phyloP scores from a whole-genome alignment of 495 filamentous ascomycete genomes.

The Saxophila tyrrhenica region DNA sequence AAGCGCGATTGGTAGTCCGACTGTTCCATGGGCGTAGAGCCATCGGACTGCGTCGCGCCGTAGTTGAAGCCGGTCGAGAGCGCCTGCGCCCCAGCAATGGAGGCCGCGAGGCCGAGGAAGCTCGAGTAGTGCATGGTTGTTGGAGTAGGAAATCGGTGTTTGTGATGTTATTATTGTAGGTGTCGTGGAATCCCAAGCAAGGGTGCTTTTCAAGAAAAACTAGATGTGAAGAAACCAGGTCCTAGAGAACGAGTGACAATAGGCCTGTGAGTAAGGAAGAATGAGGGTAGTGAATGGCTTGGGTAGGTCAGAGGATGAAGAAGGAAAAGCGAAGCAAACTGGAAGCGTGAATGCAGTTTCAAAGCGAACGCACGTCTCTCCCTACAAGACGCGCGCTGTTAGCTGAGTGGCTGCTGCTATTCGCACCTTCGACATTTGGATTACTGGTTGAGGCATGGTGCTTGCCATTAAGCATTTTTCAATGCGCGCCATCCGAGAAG shows the following conservation, averaged over 20 bases:
- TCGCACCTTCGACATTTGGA: background rate
- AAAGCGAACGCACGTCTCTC: background rate
- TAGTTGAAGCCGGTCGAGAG: conserved; percentile 74
- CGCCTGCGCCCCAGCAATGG: conserved; percentile 16
- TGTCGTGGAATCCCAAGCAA: background rate
- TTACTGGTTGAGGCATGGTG: background rate
- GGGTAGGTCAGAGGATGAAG: background rate
- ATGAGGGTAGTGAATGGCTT: background rate
- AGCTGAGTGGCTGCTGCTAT: background rate
- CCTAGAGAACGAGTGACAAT: background rate
- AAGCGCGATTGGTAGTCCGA: conserved; percentile 62
- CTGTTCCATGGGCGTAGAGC: conserved; percentile 45
- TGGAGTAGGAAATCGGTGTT: background rate
- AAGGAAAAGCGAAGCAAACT: background rate
- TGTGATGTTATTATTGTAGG: background rate
- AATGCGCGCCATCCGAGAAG: too few relatives aligned
- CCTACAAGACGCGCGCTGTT: background rate
- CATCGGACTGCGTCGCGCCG: conserved; percentile 51
- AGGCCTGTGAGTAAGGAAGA: background rate
- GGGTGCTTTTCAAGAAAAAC: background rate
- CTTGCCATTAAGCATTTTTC: background rate
- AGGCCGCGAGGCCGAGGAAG: conserved; percentile 18
- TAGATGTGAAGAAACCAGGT: background rate
- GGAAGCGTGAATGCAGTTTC: background rate
- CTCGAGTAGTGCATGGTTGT: conserved; percentile 16